Evolutionary conservation across 2,329 filamentous ascomycete genomes (phyloP).

Genomic region (Daldinia eschscholtzii): DNA sequence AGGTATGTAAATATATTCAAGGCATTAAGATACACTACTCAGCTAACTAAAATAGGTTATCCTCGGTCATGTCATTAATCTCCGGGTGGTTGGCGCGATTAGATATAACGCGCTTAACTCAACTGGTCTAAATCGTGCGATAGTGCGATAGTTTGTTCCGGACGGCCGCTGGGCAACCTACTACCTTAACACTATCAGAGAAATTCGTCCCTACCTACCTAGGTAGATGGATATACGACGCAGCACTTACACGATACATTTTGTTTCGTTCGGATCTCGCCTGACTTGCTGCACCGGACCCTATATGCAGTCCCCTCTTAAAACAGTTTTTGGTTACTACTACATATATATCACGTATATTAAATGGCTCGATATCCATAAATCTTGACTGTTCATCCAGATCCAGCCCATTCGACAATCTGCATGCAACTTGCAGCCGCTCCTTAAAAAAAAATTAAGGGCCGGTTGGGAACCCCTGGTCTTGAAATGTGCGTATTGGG

Average conservation of each 20-base stretch:
- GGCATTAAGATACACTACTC: not conserved
- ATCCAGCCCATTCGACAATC: slow-evolving; percentile 44
- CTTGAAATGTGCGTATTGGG: slow-evolving; percentile 17
- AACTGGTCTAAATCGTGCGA: not conserved
- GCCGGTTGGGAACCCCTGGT: slow-evolving; percentile 29
- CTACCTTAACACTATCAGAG: slow-evolving; percentile 1
- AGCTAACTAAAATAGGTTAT: slow-evolving; percentile 13
- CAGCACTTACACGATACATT: not conserved
- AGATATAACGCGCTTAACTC: slow-evolving; percentile 17
- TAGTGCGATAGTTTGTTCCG: slow-evolving; percentile 6
- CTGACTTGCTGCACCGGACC: slow-evolving; percentile 23
- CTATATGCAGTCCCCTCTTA: slow-evolving; percentile 28
- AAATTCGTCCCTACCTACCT: slow-evolving; percentile 17
- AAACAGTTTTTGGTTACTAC: slow-evolving; percentile 5
- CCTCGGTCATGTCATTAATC: slow-evolving; percentile 16
- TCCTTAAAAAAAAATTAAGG: slow-evolving; percentile 27
- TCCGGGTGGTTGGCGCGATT: slow-evolving; percentile 35
- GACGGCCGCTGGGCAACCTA: not conserved
- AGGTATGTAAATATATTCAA: not conserved
- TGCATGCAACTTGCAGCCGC: slow-evolving; percentile 25
- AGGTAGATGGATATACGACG: not conserved
- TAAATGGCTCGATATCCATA: slow-evolving; percentile 35
- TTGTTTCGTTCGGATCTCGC: slow-evolving; percentile 34
- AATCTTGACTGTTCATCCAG: slow-evolving; percentile 27
- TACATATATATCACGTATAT: slow-evolving; percentile 31